Percentiles rank a stretch among this genome's conserved stretches.
These are phyloP conservation scores for Apostasia ramifera DNA, from an alignment of 106 monocot genomes.

Conservation along the genomic window DNA sequence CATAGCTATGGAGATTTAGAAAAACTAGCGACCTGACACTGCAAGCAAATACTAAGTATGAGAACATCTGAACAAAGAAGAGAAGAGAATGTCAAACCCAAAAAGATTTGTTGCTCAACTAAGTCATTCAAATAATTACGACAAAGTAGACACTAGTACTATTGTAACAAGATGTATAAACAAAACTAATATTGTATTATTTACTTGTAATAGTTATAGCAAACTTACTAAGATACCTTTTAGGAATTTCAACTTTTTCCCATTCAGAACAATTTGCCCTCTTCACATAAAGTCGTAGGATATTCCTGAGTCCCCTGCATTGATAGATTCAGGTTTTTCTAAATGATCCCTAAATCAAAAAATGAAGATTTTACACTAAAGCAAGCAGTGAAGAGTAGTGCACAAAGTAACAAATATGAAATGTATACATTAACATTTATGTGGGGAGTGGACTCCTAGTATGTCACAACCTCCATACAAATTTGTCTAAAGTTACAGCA, in stretches of 20 bases:
- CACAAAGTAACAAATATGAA: not conserved
- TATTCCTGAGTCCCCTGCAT: constrained; percentile 68
- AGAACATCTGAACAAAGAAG: not conserved
- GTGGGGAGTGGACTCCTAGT: too few relatives aligned
- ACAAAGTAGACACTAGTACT: too few relatives aligned
- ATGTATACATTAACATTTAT: not conserved
- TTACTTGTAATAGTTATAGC: too few relatives aligned
- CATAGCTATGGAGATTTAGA: constrained; percentile 89
- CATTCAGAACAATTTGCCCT: constrained; percentile 59
- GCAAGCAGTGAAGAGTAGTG: too few relatives aligned
- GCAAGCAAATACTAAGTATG: constrained; percentile 11
- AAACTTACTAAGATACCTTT: constrained; percentile 20
- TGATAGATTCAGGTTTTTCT: not conserved
- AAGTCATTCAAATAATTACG: not conserved
- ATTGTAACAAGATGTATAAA: not conserved
- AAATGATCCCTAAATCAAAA: not conserved
- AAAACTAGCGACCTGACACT: constrained; percentile 82
- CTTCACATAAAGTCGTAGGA: constrained; percentile 36
- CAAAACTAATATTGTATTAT: not conserved
- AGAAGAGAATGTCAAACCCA: not conserved
- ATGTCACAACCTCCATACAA: too few relatives aligned
- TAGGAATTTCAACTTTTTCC: constrained; percentile 55
- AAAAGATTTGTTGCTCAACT: not conserved
- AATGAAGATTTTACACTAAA: not conserved
- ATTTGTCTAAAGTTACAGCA: too few relatives aligned